Conservation (phyloP, 495 filamentous ascomycete genomes). For the Trichoderma parareesei region DNA sequence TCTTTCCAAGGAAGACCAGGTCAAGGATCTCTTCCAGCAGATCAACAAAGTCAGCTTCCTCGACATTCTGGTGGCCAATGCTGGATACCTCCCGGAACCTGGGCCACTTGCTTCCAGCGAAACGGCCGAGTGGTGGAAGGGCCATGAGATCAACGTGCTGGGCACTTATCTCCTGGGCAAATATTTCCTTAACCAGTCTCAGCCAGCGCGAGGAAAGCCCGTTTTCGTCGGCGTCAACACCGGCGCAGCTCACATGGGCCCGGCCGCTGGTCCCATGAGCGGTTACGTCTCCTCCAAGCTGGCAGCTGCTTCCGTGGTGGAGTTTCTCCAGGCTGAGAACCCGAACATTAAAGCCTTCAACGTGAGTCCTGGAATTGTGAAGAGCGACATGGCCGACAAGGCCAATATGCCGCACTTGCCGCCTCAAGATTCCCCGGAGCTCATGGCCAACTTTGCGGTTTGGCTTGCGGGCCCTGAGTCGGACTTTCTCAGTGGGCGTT, state of each 20-base stretch:
- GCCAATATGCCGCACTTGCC: constrained; percentile 22
- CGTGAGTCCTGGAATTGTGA: constrained; percentile 30
- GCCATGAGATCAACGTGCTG: constrained; percentile 8
- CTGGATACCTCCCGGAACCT: not conserved
- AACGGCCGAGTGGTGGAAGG: constrained; percentile 5
- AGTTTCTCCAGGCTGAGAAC: constrained; percentile 26
- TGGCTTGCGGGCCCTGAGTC: constrained; percentile 29
- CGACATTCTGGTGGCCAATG: constrained; percentile 1
- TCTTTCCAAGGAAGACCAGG: not conserved
- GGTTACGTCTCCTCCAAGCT: constrained; percentile 29
- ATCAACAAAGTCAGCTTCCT: constrained; percentile 2
- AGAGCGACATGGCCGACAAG: constrained; percentile 24
- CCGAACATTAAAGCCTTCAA: constrained; percentile 27
- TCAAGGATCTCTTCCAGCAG: not conserved
- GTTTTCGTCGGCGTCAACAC: not conserved
- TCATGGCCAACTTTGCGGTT: constrained; percentile 22
- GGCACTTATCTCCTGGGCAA: not conserved
- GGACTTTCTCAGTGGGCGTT: constrained; percentile 28
- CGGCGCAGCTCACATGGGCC: not conserved
- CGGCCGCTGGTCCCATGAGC: constrained; percentile 16
- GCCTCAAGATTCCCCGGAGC: not conserved
- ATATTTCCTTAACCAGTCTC: constrained; percentile 5
- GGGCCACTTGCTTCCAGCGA: not conserved
- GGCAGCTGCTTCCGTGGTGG: constrained; percentile 23
- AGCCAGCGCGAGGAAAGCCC: not conserved